Evolutionary conservation across 176 grass and related monocot species (phyloP).

Genomic region (Oryza coarctata): DNA sequence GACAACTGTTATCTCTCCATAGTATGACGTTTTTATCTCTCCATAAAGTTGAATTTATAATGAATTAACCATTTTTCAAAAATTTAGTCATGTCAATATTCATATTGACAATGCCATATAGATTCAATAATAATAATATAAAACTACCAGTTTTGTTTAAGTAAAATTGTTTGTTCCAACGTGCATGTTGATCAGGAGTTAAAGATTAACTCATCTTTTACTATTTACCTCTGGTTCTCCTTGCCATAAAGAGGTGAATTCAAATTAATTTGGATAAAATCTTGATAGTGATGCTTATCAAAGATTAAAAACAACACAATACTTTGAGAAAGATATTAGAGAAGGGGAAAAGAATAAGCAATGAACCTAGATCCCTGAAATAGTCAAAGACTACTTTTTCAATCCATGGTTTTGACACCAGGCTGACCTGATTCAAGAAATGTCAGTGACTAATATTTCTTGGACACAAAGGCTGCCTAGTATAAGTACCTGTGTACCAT

Average conservation of each 20-base stretch:
- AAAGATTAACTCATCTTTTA: neutral
- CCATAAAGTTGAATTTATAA: neutral
- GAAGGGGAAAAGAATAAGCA: neutral
- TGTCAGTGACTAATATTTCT: neutral
- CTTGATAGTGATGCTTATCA: neutral
- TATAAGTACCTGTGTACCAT: neutral
- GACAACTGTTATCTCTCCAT: neutral
- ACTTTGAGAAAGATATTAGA: neutral
- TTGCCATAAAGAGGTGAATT: neutral
- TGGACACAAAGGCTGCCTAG: neutral
- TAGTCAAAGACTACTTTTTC: neutral
- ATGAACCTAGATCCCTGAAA: neutral
- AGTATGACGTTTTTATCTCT: neutral
- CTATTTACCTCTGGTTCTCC: neutral
- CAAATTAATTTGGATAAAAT: neutral
- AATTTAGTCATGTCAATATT: neutral
- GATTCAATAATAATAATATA: neutral
- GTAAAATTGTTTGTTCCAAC: neutral
- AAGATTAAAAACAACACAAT: neutral
- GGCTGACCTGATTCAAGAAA: neutral
- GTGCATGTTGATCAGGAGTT: neutral
- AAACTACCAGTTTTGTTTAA: neutral
- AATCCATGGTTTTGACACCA: neutral
- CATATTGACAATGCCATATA: neutral
- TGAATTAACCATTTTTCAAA: neutral